These are phyloP conservation scores for Psilocybe tampanensis DNA, from an alignment of 768 basidiomycete genomes.

Conservation along the genomic window DNA sequence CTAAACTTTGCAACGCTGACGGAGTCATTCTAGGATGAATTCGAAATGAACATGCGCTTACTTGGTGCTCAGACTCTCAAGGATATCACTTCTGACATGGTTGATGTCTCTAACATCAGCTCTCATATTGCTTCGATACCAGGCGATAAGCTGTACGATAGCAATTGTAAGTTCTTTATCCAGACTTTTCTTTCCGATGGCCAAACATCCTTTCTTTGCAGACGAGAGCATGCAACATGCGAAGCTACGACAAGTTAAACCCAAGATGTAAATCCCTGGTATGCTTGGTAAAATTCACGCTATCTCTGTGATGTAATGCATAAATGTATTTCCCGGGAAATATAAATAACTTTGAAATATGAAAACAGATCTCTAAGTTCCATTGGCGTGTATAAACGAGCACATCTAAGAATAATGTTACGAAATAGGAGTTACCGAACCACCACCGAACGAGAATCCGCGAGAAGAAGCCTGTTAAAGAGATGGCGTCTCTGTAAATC, in stretches of 20 bases:
- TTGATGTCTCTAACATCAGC: slow-evolving; percentile 75
- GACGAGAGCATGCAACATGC: slow-evolving; percentile 41
- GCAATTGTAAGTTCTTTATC: slow-evolving; percentile 67
- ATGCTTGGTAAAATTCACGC: no score
- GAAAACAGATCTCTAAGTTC: no score
- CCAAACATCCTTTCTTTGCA: slow-evolving; percentile 10
- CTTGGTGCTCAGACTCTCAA: slow-evolving; percentile 80
- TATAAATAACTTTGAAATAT: no score
- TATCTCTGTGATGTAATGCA: no score
- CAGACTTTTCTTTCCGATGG: not conserved
- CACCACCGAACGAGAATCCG: not conserved
- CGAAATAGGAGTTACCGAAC: no score
- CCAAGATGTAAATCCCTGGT: slow-evolving; percentile 26
- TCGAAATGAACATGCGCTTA: slow-evolving; percentile 97
- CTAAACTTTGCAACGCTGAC: not conserved
- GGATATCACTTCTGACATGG: slow-evolving; percentile 87
- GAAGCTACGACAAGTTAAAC: slow-evolving; percentile 28
- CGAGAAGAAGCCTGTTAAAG: not conserved
- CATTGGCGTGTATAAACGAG: no score
- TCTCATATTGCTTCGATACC: slow-evolving; percentile 71
- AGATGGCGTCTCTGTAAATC: slow-evolving; percentile 17
- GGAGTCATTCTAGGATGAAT: slow-evolving; percentile 70
- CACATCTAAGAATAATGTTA: no score
- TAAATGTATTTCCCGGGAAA: no score
- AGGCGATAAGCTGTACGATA: slow-evolving; percentile 71